These are phyloP conservation scores for Hysterium pulicare DNA, from an alignment of 2,329 filamentous ascomycete species.

Conservation along the genomic window DNA sequence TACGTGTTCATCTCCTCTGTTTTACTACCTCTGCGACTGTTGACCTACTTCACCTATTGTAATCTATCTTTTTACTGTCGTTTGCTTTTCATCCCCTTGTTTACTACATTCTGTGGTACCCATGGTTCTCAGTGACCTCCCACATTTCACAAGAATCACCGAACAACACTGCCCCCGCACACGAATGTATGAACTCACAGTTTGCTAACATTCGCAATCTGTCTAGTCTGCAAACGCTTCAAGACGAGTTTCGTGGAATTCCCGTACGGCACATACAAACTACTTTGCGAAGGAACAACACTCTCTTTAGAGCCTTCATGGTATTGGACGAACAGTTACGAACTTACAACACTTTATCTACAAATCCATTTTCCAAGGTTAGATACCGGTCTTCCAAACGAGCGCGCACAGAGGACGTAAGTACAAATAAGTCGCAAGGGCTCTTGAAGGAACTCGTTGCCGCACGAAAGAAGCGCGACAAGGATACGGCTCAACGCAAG, in stretches of 20 bases:
- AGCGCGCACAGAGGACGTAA: constrained; percentile 13
- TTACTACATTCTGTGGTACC: too few species aligned
- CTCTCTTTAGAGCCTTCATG: constrained; percentile 39
- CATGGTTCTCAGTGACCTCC: too few species aligned
- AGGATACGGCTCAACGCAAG: constrained; percentile 24
- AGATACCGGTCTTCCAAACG: constrained; percentile 21
- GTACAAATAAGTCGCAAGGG: background rate
- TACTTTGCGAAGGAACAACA: constrained; percentile 25
- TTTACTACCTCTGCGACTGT: too few species aligned
- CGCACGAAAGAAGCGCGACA: constrained; percentile 26
- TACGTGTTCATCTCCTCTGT: too few species aligned
- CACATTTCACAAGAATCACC: too few species aligned
- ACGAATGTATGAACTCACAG: too few species aligned
- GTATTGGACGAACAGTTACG: constrained; percentile 28
- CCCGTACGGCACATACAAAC: constrained; percentile 34
- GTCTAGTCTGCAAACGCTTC: constrained; percentile 32
- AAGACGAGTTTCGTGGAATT: constrained; percentile 41
- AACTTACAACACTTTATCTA: constrained; percentile 13
- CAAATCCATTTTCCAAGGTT: constrained; percentile 16
- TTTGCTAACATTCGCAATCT: too few species aligned
- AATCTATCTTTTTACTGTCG: too few species aligned
- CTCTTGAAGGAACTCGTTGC: constrained; percentile 8
- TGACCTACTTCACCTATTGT: too few species aligned
- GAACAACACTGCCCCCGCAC: too few species aligned
- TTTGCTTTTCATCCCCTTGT: too few species aligned